These are phyloP conservation scores for Wallacemonas sp. DNA, from an alignment of 208 protist species.

Conservation along the genomic window DNA sequence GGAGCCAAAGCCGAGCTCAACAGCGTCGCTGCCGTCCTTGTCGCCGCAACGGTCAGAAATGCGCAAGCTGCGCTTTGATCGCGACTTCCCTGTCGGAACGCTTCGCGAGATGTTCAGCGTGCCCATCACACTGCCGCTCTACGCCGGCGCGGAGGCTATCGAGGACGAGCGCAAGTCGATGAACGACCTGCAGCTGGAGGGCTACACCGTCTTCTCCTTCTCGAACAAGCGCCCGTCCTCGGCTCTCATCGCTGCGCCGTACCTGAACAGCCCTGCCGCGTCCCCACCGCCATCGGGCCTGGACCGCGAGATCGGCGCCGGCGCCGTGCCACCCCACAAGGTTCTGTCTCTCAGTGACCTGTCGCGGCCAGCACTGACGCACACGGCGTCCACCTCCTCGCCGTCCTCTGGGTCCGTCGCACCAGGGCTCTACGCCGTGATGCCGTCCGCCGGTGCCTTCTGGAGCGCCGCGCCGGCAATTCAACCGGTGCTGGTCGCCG, in stretches of 20 bases:
- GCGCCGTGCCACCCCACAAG: not conserved
- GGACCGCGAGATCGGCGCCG: too few species aligned
- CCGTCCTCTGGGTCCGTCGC: slow-evolving; percentile 6
- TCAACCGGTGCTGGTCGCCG: slow-evolving; percentile 11
- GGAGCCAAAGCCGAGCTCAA: not conserved
- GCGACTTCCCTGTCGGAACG: slow-evolving; percentile 51
- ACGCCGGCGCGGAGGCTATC: slow-evolving; percentile 21
- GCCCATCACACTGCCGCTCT: slow-evolving; percentile 23
- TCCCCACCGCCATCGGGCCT: slow-evolving; percentile 2
- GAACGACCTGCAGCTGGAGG: slow-evolving; percentile 9
- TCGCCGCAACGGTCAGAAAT: slow-evolving; percentile 6
- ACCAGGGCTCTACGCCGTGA: slow-evolving; percentile 11
- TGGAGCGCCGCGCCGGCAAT: slow-evolving; percentile 10
- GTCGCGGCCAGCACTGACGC: not conserved
- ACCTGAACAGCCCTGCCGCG: slow-evolving; percentile 14
- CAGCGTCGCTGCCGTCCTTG: not conserved
- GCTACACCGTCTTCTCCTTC: slow-evolving; percentile 18
- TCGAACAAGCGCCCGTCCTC: slow-evolving; percentile 8
- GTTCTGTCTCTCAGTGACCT: slow-evolving; percentile 5
- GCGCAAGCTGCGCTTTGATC: slow-evolving; percentile 48
- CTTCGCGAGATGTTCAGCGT: slow-evolving; percentile 63
- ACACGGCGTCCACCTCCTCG: not conserved
- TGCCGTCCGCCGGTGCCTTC: slow-evolving; percentile 10
- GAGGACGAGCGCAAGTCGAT: slow-evolving; percentile 26
- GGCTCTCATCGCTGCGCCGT: slow-evolving; percentile 11